Conservation (phyloP, 345 rosid genomes). For the Citrus trifoliata region DNA sequence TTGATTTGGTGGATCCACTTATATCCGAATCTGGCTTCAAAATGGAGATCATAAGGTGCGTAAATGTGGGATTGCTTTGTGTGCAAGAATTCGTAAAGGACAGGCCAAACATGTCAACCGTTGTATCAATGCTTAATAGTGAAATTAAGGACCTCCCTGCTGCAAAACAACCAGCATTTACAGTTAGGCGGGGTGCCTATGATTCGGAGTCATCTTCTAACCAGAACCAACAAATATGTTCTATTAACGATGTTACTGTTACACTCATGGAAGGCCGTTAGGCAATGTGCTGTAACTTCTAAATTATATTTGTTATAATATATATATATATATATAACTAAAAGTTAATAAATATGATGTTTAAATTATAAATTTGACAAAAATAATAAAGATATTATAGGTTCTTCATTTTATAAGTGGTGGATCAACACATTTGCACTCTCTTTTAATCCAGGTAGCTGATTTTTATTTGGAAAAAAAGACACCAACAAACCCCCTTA, state of each 20-base stretch:
- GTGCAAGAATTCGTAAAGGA: conserved; percentile 30
- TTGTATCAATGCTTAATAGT: conserved; percentile 21
- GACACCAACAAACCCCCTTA: too few species aligned
- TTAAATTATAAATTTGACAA: too few species aligned
- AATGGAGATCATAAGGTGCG: conserved; percentile 9
- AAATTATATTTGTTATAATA: too few species aligned
- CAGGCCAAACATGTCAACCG: conserved; percentile 16
- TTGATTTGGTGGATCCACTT: conserved; percentile 7
- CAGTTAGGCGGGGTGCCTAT: not conserved
- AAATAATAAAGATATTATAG: too few species aligned
- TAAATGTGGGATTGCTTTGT: conserved; percentile 27
- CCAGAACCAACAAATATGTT: not conserved
- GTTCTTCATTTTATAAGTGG: too few species aligned
- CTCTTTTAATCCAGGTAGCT: too few species aligned
- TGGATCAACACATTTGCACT: too few species aligned
- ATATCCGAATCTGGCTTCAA: not conserved
- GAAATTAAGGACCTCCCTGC: conserved; percentile 19
- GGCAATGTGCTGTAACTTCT: too few species aligned
- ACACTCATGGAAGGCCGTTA: conserved; percentile 18
- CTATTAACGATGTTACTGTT: conserved; percentile 14
- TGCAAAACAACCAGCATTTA: conserved; percentile 19
- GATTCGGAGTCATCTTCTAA: not conserved
- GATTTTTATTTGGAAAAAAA: too few species aligned
- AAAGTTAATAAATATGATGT: too few species aligned
- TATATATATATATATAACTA: too few species aligned